phyloP scores from a whole-genome alignment of 1,284 basidiomycete genomes.

The Coniophora puteana region DNA sequence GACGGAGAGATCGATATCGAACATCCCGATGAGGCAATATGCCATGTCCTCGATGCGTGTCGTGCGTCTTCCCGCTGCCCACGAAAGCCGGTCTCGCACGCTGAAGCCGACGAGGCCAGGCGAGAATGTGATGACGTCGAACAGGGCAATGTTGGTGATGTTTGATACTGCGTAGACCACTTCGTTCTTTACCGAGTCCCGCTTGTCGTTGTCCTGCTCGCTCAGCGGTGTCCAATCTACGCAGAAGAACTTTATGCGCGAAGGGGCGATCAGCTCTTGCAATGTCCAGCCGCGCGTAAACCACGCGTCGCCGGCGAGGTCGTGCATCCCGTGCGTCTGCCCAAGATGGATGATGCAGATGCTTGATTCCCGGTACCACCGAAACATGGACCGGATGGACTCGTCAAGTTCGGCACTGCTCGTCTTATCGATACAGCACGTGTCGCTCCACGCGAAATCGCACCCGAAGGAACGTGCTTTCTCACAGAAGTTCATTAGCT shows the following conservation, averaged over 20 bases:
- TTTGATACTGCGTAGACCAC: neutral
- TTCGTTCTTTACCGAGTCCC: neutral
- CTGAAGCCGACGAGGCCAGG: neutral
- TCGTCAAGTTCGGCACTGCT: no score
- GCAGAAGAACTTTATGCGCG: neutral
- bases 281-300: no score
- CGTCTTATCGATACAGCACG: no score
- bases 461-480: neutral
- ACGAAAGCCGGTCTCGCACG: neutral
- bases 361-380: neutral
- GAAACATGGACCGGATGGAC: no score
- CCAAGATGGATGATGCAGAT: neutral
- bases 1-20: neutral
- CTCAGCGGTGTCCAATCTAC: constrained; percentile 1
- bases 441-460: no score
- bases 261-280: no score
- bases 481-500: neutral
- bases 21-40: constrained; percentile 1
- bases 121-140: neutral
- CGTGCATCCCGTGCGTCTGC: neutral
- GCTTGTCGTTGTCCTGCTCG: neutral
- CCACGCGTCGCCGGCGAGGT: neutral
- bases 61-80: neutral
- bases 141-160: neutral
- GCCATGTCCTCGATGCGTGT: neutral